phyloP scores from a whole-genome alignment of 1,139 yeast genomes.

The Saccharomycopsis hybrid region DNA sequence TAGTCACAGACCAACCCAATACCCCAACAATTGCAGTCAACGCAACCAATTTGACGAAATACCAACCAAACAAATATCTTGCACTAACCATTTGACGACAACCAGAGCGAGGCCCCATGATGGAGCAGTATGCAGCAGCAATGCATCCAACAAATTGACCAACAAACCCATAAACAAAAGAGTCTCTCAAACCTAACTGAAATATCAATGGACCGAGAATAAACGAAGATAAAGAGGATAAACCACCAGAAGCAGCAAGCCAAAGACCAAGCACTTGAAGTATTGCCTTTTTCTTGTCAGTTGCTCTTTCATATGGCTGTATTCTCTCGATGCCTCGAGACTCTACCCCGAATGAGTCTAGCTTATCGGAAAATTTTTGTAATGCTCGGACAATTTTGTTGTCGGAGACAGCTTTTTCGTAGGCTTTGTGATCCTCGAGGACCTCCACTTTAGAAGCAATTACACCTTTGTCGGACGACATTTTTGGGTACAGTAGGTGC shows the following conservation, averaged over 20 bases:
- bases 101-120: conserved; percentile 85
- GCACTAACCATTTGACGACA: conserved; percentile 83
- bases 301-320: conserved; percentile 59
- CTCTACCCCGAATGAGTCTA: conserved; percentile 60
- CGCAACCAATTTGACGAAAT: conserved; percentile 69
- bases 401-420: no score
- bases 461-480: no score
- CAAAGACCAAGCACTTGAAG: conserved; percentile 66
- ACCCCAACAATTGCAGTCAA: conserved; percentile 65
- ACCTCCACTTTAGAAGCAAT: no score
- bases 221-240: conserved; percentile 78
- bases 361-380: conserved; percentile 22
- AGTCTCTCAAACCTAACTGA: conserved; percentile 58
- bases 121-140: conserved; percentile 73
- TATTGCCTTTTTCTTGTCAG: conserved; percentile 42
- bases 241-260: conserved; percentile 80
- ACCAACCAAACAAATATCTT: conserved; percentile 75
- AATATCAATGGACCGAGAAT: conserved; percentile 67
- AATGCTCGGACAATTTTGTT: no score
- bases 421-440: no score
- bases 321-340: conserved; percentile 77
- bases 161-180: conserved; percentile 52
- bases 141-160: conserved; percentile 64
- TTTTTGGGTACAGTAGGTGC: no score
- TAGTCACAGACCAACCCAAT: conserved; percentile 84